phyloP scores from a whole-genome alignment of 1,284 basidiomycete genomes.

The Coniophora puteana region DNA sequence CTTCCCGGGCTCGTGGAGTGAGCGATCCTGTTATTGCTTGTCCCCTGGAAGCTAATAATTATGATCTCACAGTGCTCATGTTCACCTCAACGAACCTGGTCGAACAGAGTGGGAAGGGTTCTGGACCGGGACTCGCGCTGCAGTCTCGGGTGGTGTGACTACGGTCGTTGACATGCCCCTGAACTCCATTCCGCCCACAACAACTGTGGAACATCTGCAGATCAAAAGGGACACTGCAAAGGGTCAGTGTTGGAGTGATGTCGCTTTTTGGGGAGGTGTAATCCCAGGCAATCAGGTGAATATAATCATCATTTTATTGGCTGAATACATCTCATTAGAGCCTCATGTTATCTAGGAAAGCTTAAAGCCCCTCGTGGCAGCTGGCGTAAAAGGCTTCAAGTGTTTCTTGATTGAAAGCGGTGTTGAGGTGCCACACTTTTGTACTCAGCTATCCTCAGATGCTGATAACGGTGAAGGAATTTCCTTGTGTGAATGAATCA shows the following conservation, averaged over 20 bases:
- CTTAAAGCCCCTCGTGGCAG: conserved; percentile 64
- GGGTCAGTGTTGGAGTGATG: conserved; percentile 78
- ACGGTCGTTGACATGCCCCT: conserved; percentile 94
- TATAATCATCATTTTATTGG: background rate
- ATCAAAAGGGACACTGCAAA: conserved; percentile 68
- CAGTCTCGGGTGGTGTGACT: conserved; percentile 86
- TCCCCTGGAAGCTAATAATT: background rate
- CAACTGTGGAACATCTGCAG: conserved; percentile 71
- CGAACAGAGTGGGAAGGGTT: conserved; percentile 94
- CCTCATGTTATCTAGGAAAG: conserved; percentile 45
- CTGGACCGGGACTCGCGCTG: conserved; percentile 84
- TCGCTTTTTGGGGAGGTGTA: conserved; percentile 94
- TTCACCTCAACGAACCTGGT: conserved; percentile 92
- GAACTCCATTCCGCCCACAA: conserved; percentile 93
- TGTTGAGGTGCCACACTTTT: conserved; percentile 60
- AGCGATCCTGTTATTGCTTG: conserved; percentile 1
- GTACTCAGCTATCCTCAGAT: conserved; percentile 1
- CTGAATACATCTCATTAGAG: too few species aligned
- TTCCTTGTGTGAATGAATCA: conserved; percentile 76
- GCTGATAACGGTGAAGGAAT: conserved; percentile 59
- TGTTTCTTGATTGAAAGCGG: conserved; percentile 94
- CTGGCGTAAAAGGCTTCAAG: conserved; percentile 91
- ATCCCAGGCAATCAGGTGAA: conserved; percentile 83
- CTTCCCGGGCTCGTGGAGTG: conserved; percentile 75
- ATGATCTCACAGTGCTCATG: conserved; percentile 63